A percentile compares a stretch with the other conserved stretches of the same genome.
Evolutionary conservation across 2,329 filamentous ascomycete species (phyloP).

Genomic region (Neocucurbitaria cava): DNA sequence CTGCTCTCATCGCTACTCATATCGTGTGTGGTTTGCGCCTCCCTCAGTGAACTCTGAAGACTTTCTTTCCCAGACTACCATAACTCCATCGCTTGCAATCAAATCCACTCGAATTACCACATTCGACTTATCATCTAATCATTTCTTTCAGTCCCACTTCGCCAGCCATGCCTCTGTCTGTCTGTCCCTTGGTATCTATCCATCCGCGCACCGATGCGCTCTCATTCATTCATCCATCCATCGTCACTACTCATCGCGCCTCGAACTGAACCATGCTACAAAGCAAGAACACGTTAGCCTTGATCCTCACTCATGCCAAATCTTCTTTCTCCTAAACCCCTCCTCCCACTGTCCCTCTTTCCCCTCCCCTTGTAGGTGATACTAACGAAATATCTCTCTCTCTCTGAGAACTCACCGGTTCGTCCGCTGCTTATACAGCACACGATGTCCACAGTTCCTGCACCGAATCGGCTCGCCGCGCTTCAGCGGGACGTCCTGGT

Average conservation of each 20-base stretch:
- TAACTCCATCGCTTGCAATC: constrained; percentile 12
- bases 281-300: constrained; percentile 18
- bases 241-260: constrained; percentile 67
- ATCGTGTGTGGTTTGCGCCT: not conserved
- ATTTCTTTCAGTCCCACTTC: not conserved
- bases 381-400: no score
- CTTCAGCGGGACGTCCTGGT: constrained; percentile 75
- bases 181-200: not conserved
- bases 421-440: constrained; percentile 96
- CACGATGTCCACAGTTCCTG: constrained; percentile 91
- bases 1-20: no score
- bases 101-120: not conserved
- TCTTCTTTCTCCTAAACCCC: not conserved
- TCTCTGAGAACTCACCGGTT: constrained; percentile 94
- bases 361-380: no score
- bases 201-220: not conserved
- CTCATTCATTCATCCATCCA: not conserved
- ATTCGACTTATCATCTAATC: not conserved
- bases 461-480: constrained; percentile 83
- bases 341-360: constrained; percentile 1
- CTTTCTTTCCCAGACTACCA: not conserved
- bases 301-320: not conserved
- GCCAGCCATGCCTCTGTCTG: not conserved
- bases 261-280: constrained; percentile 95
- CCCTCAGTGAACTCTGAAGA: not conserved